Evolutionary conservation across 1,284 basidiomycete genomes (phyloP), one percentile per base, ranked within the genome.

Genomic region (Cutaneotrichosporon sp.): DNA sequence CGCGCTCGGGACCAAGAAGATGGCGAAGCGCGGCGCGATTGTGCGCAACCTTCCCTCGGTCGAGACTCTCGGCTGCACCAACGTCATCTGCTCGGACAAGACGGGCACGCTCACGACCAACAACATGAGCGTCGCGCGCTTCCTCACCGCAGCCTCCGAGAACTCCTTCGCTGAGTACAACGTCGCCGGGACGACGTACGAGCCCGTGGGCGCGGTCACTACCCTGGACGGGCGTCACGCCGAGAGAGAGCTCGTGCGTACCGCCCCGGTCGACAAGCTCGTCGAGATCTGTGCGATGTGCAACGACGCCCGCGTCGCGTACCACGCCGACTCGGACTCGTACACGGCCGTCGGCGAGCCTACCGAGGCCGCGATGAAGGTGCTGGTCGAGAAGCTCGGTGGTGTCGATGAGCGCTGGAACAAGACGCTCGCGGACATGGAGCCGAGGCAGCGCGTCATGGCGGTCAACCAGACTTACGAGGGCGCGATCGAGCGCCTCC

Each of bases 1-100:
- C 49, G 94, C 95, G 9, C 84, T 98, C 13, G 95, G 95, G 20
- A 95, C 93, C 14, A 93, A 95, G 82, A 95, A 95, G 78, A 97
- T 98, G 95, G 93, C 95, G 0, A 91, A 95, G 82, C 91, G 93
- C 81, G 95, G 95, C 65, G 95, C 94, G 6, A 97, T 98, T 69
- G 95, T 98, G 52, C 83, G 93, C 71, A 93, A 95, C 77, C 82
- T 98, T 65, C 94, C 94, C n/a, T 92, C 89, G 67, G 94, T 97
- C 13, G 95, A 98, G 82, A 97, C 95, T 29, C 83, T 98, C 2
- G 94, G 95, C 2, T 94, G 92, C 82, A 95, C 92, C 53, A 95
- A 95, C 75, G 92, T 97, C 54, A 97, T 97, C 69, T 97, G 94
- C 79, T 95, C 92, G 8, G 94, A 97, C 82, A 97, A 97, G 84